Conservation (phyloP, 306 rosid species). For the Gastrolobium bilobum region DNA sequence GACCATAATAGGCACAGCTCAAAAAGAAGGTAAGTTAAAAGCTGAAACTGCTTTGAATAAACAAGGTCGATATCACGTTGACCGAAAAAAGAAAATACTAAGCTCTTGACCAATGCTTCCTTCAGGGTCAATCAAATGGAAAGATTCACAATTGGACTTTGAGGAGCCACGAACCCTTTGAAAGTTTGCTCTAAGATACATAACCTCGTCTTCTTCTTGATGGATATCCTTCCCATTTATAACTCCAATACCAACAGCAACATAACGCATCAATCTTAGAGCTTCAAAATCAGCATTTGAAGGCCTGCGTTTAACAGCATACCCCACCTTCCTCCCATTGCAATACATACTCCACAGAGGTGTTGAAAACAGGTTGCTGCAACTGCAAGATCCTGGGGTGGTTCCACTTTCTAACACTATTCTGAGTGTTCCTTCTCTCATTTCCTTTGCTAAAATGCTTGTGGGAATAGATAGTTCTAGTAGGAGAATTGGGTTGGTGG, state of each 20-base stretch:
- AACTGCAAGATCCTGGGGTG: neutral
- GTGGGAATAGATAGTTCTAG: constrained; percentile 79
- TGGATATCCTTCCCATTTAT: constrained; percentile 46
- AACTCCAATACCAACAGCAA: constrained; percentile 76
- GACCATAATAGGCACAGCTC: constrained; percentile 35
- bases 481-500: constrained; percentile 68
- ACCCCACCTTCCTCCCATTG: constrained; percentile 80
- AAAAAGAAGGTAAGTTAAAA: constrained; percentile 31
- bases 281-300: constrained; percentile 62
- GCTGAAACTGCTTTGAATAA: neutral
- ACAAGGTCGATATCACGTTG: constrained; percentile 29
- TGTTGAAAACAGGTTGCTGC: constrained; percentile 57
- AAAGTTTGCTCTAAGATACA: constrained; percentile 85
- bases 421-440: constrained; percentile 83
- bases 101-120: constrained; percentile 82
- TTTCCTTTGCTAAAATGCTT: constrained; percentile 75
- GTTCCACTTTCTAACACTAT: constrained; percentile 68
- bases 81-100: constrained; percentile 80
- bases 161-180: constrained; percentile 74
- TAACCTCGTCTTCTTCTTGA: constrained; percentile 56
- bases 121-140: constrained; percentile 87
- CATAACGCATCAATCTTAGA: constrained; percentile 58
- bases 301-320: constrained; percentile 67
- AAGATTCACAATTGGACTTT: constrained; percentile 71
- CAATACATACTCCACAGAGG: constrained; percentile 82